Base-by-base conservation (phyloP, 1,284 basidiomycete species). In the Trichosporon sp. region DNA sequence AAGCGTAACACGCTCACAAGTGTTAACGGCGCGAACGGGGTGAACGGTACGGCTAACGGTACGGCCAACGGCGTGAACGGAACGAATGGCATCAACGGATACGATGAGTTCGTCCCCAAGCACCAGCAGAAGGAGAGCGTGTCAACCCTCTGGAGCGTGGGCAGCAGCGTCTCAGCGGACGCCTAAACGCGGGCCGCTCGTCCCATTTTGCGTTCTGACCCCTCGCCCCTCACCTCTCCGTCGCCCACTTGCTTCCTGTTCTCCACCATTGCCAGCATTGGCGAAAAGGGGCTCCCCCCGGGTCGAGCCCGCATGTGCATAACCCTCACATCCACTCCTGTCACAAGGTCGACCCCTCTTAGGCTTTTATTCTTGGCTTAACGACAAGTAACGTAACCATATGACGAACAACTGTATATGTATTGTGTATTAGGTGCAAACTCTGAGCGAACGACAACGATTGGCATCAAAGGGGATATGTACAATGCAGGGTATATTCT, bases 121-220 rank as follows among this genome's bases (percentile, higher is more conserved):
- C 59, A 63, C 59, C 59, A 63, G 59, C 59, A 63, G 59, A 63
- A 63, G 11, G 71, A 69, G 43, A 76, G 74, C 63, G 65, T 74
- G 10, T 69, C 65, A 51, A 77, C 76, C 19, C 68, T 77, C n/a
- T 77, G 74, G 74, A 77, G 76, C 65, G 71, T 77, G n/a, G 74
- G 73, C 32, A 69, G 65, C 16, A 35, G 59, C 31, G 59, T 63
- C 7, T 63, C 59, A 5, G 32, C 32, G 4, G 59, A 63, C 12
- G 59, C 59, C 6, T 63, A 19, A 35, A 32, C 59, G 26, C 8
- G 51, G 26, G 26, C 26, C 26, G 26, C 26, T 26, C 26, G 8
- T 40, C 38, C 35, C 38, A 11, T 10, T 12, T 11, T 40, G 38
- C 38, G 1, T 10, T 12, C 38, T 40, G 38, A 37, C 35, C 38